Evolutionary conservation across 75 land plant species (phyloP).

Genomic region (Picea glauca): DNA sequence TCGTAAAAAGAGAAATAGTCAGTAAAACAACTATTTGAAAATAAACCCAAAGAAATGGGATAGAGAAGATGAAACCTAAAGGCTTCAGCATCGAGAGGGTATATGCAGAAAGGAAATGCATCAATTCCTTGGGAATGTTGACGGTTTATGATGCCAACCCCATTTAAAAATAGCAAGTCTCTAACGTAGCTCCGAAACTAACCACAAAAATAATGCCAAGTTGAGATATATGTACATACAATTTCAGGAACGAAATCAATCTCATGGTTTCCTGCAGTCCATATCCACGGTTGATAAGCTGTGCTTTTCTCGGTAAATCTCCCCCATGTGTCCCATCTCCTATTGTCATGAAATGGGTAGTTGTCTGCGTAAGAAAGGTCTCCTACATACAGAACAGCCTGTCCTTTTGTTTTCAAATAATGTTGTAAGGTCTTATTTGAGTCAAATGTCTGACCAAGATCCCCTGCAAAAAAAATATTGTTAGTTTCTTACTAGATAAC

Average conservation of each 20-base stretch:
- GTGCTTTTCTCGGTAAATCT: constrained; percentile 42
- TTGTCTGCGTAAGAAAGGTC: constrained; percentile 50
- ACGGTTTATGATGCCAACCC: too few species aligned
- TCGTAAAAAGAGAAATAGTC: too few species aligned
- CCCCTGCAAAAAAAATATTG: constrained; percentile 23
- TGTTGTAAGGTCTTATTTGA: constrained; percentile 39
- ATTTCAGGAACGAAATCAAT: constrained; percentile 39
- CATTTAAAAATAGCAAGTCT: too few species aligned
- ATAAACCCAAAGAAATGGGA: too few species aligned
- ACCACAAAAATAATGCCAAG: not conserved
- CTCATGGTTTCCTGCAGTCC: constrained; percentile 59
- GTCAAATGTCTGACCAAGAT: constrained; percentile 51
- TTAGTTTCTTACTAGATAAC: too few species aligned
- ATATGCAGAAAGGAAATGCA: too few species aligned
- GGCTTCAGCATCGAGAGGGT: too few species aligned
- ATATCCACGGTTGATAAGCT: constrained; percentile 63
- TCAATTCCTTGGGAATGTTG: too few species aligned
- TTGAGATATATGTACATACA: constrained; percentile 16
- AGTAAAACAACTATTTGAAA: too few species aligned
- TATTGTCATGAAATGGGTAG: constrained; percentile 28
- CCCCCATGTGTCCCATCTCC: constrained; percentile 70
- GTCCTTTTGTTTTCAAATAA: constrained; percentile 33
- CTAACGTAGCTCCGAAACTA: not conserved
- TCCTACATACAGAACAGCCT: constrained; percentile 45
- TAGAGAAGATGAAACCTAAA: too few species aligned